Conservation (phyloP, 116 monocot genomes). For the Trichopus zeylanicus region DNA sequence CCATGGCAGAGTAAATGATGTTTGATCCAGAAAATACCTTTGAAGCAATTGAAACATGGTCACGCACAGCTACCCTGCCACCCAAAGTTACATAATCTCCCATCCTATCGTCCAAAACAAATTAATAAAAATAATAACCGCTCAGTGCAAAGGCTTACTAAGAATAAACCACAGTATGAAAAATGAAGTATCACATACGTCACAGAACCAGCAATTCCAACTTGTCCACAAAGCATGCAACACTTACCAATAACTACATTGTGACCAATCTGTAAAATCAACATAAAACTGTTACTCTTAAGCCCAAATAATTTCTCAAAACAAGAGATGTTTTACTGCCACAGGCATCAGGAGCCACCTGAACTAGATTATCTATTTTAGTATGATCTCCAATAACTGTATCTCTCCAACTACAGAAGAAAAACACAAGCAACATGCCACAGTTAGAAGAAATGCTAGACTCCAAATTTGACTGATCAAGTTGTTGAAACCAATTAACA, state of each 20-base stretch:
- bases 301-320: background rate
- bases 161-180: no score
- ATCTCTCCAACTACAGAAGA: conserved; percentile 76
- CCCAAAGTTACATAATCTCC: conserved; percentile 87
- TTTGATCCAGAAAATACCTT: conserved; percentile 42
- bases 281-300: background rate
- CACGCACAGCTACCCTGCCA: conserved; percentile 67
- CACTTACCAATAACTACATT: conserved; percentile 81
- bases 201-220: conserved; percentile 88
- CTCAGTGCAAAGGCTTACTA: background rate
- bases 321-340: background rate
- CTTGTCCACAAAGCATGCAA: conserved; percentile 95
- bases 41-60: conserved; percentile 86
- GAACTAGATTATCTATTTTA: conserved; percentile 95
- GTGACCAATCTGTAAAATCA: conserved; percentile 70
- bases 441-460: background rate
- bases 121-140: conserved; percentile 8
- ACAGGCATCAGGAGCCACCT: conserved; percentile 27
- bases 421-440: background rate
- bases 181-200: conserved; percentile 38
- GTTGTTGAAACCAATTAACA: no score
- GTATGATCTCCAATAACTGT: conserved; percentile 76
- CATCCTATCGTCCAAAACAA: conserved; percentile 36
- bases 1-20: background rate
- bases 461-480: background rate